Conservation (phyloP, 768 basidiomycete genomes). For the Lentinula guzmanii region DNA sequence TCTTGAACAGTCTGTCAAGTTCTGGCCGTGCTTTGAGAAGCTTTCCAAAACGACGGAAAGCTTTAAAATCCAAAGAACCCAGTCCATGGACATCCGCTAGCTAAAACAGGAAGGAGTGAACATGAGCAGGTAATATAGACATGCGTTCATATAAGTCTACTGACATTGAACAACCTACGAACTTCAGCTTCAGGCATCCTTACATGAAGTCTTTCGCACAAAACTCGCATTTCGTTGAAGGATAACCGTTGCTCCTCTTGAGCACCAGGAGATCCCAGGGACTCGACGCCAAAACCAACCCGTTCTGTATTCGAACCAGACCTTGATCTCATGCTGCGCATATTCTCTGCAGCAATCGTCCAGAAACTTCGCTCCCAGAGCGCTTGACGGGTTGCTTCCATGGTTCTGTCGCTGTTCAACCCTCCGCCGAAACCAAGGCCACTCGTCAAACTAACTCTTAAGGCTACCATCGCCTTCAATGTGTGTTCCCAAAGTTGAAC, state of each 20-base stretch:
- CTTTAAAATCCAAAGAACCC: conserved; percentile 66
- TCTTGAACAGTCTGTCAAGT: conserved; percentile 55
- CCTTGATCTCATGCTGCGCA: neutral
- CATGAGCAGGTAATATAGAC: neutral
- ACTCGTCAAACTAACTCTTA: conserved; percentile 18
- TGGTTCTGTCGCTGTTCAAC: conserved; percentile 62
- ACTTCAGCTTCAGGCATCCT: conserved; percentile 52
- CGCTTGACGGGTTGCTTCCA: conserved; percentile 56
- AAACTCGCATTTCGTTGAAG: conserved; percentile 64
- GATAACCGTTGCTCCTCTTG: conserved; percentile 53
- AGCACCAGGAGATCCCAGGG: neutral
- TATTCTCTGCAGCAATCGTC: conserved; percentile 55
- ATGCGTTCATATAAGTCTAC: conserved; percentile 1
- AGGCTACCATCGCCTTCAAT: conserved; percentile 26
- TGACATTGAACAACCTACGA: conserved; percentile 51
- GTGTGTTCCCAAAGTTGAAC: conserved; percentile 52
- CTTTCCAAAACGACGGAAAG: conserved; percentile 81
- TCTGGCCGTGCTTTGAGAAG: conserved; percentile 80
- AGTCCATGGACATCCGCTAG: conserved; percentile 51
- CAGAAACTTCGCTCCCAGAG: conserved; percentile 82
- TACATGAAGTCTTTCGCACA: conserved; percentile 70
- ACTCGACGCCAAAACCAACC: neutral
- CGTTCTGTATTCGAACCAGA: neutral
- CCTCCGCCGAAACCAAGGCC: conserved; percentile 64
- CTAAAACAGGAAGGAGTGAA: conserved; percentile 27